These are phyloP conservation scores for Exophiala phaeomuriformis DNA, from an alignment of 2,329 filamentous ascomycete genomes.

Conservation along the genomic window DNA sequence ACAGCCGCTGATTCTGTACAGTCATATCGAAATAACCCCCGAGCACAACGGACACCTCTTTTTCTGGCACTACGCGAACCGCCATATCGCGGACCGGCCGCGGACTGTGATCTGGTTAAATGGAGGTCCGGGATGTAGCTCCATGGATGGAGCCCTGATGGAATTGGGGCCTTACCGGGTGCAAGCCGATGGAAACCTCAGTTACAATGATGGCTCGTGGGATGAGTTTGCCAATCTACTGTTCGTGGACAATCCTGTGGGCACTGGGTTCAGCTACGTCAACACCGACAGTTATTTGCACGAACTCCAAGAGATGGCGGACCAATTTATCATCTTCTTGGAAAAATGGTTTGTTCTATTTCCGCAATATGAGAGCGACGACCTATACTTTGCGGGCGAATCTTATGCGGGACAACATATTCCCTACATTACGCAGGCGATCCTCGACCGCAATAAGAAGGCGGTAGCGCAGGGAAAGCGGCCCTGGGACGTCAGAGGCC, in stretches of 20 bases:
- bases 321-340: conserved; percentile 79
- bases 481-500: conserved; percentile 71
- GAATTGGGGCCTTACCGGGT: conserved; percentile 91
- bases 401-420: conserved; percentile 97
- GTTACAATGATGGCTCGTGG: conserved; percentile 91
- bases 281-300: conserved; percentile 79
- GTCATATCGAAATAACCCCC: conserved; percentile 82
- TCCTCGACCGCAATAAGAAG: conserved; percentile 78
- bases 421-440: conserved; percentile 88
- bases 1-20: conserved; percentile 34
- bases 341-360: conserved; percentile 89
- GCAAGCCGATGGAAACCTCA: conserved; percentile 62
- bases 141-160: conserved; percentile 93
- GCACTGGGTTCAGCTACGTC: conserved; percentile 92
- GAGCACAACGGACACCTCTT: conserved; percentile 89
- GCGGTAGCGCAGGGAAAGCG: conserved; percentile 35
- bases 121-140: conserved; percentile 92
- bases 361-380: conserved; percentile 82
- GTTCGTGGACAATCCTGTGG: conserved; percentile 95
- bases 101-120: conserved; percentile 96
- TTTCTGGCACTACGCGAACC: conserved; percentile 97
- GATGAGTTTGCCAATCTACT: conserved; percentile 95
- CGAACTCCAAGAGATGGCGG: conserved; percentile 81
- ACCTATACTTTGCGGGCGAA: conserved; percentile 91
- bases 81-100: conserved; percentile 85